Conservation (phyloP, 2,329 filamentous ascomycete genomes). For the Arthroderma sp. region DNA sequence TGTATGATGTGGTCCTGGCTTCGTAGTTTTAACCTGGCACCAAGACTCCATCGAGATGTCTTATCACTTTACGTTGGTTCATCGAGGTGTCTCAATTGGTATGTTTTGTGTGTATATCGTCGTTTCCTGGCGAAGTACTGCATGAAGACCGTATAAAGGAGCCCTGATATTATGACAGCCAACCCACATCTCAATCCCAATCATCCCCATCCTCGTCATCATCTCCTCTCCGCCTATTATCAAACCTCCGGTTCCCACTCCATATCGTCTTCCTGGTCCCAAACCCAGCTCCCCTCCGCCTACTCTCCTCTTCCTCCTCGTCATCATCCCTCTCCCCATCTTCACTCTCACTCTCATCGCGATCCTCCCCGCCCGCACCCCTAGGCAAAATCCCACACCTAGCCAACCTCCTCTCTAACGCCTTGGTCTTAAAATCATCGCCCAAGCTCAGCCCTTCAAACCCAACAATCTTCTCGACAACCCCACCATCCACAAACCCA, state of each 20-base stretch:
- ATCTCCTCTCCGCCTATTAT: neutral
- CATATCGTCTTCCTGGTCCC: conserved; percentile 17
- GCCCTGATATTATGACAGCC: neutral
- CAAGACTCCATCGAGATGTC: too few species aligned
- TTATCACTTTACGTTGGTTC: too few species aligned
- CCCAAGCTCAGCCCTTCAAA: conserved; percentile 33
- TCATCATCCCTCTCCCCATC: conserved; percentile 14
- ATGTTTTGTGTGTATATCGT: too few species aligned
- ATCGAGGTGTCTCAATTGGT: too few species aligned
- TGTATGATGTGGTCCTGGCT: too few species aligned
- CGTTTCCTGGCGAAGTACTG: too few species aligned
- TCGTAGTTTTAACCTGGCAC: too few species aligned
- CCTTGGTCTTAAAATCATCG: conserved; percentile 26
- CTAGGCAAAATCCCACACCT: conserved; percentile 25
- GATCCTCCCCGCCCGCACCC: conserved; percentile 20
- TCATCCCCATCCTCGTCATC: conserved; percentile 31
- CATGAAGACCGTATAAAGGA: too few species aligned
- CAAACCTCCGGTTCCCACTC: conserved; percentile 16
- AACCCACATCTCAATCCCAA: conserved; percentile 29
- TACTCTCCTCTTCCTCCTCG: conserved; percentile 15
- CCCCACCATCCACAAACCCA: conserved; percentile 35
- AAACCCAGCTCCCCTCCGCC: conserved; percentile 9
- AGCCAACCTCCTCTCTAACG: conserved; percentile 31
- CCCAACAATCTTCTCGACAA: conserved; percentile 32
- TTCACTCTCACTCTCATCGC: conserved; percentile 15